Evolutionary conservation across 306 rosid species (phyloP).

Genomic region (Pterocarpus macrocarpus): DNA sequence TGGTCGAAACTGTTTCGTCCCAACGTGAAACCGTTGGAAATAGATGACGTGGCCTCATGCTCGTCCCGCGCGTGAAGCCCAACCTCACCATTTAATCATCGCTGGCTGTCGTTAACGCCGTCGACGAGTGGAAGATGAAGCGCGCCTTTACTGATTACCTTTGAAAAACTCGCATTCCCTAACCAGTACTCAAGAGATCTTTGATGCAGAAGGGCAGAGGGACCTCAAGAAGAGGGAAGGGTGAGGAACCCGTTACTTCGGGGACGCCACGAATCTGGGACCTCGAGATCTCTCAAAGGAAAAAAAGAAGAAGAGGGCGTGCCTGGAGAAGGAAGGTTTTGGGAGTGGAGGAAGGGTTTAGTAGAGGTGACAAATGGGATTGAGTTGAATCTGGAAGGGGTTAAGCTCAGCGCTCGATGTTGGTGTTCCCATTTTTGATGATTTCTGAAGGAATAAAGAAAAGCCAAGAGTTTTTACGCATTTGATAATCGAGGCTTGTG

Average conservation of each 20-base stretch:
- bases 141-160: constrained; percentile 77
- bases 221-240: constrained; percentile 85
- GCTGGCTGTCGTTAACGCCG: constrained; percentile 56
- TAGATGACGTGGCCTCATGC: constrained; percentile 73
- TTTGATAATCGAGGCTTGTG: constrained; percentile 68
- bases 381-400: constrained; percentile 83
- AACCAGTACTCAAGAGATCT: constrained; percentile 69
- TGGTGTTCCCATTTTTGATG: constrained; percentile 63
- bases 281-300: constrained; percentile 50
- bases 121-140: constrained; percentile 91
- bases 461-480: constrained; percentile 62
- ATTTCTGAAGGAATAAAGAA: constrained; percentile 70
- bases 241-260: constrained; percentile 75
- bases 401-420: constrained; percentile 69
- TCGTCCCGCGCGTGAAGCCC: constrained; percentile 81
- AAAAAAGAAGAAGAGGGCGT: background rate
- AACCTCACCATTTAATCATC: constrained; percentile 69
- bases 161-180: constrained; percentile 65
- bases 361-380: constrained; percentile 74
- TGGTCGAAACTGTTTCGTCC: constrained; percentile 47
- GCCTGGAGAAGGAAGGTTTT: constrained; percentile 43
- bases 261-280: constrained; percentile 76
- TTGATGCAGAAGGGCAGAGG: constrained; percentile 60
- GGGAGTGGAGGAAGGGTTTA: constrained; percentile 65
- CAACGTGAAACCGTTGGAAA: constrained; percentile 59